Evolutionary conservation across 305 asterid species (phyloP).

Genomic region (Withania somnifera): DNA sequence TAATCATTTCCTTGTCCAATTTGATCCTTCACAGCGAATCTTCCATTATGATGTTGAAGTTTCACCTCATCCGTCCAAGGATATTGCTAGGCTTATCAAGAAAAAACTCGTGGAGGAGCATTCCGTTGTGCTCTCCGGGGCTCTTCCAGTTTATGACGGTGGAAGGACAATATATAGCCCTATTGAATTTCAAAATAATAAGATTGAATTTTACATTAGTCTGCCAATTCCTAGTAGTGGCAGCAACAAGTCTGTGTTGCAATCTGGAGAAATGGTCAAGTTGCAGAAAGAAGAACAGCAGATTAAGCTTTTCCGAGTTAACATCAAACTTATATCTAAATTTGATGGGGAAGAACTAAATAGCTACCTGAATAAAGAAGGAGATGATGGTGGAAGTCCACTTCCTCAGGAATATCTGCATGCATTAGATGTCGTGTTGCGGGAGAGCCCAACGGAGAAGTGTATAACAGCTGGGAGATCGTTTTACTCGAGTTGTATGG

Average conservation of each 20-base stretch:
- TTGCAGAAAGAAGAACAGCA: constrained; percentile 12
- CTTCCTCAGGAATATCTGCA: constrained; percentile 94
- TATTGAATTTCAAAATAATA: constrained; percentile 51
- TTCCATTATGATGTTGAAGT: constrained; percentile 87
- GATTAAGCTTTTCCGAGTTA: constrained; percentile 53
- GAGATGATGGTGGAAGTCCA: constrained; percentile 29
- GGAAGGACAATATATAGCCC: constrained; percentile 72
- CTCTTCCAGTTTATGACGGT: constrained; percentile 80
- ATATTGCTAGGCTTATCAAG: constrained; percentile 60
- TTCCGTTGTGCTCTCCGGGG: constrained; percentile 33
- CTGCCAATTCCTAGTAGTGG: constrained; percentile 36
- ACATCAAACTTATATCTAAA: constrained; percentile 71
- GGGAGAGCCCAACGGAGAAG: constrained; percentile 61
- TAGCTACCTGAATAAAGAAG: constrained; percentile 33
- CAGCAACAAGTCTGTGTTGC: background rate
- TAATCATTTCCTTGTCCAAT: constrained; percentile 71
- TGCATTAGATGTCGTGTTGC: constrained; percentile 73
- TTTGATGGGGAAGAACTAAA: constrained; percentile 49
- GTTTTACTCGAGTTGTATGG: constrained; percentile 60
- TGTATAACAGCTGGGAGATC: constrained; percentile 59
- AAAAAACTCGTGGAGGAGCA: constrained; percentile 52
- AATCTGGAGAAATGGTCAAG: constrained; percentile 6
- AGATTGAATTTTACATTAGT: constrained; percentile 52
- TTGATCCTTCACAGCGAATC: constrained; percentile 48
- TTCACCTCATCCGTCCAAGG: constrained; percentile 72